Conservation (phyloP, 345 rosid species). For the Noccaea bulbosa region DNA sequence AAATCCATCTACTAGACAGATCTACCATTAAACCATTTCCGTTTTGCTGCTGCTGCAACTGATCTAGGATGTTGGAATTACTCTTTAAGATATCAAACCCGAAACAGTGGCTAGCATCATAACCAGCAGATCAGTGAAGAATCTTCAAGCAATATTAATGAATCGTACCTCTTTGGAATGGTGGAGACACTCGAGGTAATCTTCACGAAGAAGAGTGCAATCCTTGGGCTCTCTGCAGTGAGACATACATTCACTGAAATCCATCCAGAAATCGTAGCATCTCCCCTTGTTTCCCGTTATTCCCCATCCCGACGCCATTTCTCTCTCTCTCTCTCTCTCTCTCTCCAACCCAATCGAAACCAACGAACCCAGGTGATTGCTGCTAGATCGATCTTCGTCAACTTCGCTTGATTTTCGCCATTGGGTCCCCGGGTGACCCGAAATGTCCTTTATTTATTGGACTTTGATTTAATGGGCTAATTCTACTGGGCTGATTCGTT, state of each 20-base stretch:
- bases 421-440: neutral
- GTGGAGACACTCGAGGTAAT: constrained; percentile 98
- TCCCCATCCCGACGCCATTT: constrained; percentile 98
- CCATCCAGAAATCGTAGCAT: constrained; percentile 82
- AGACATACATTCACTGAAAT: constrained; percentile 91
- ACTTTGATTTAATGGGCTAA: constrained; percentile 11
- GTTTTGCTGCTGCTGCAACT: neutral
- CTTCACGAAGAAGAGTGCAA: constrained; percentile 86
- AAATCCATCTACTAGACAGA: neutral
- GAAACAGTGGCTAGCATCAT: neutral
- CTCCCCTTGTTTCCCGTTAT: constrained; percentile 93
- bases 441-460: neutral
- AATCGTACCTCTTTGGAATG: constrained; percentile 88
- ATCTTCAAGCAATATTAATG: neutral
- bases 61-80: constrained; percentile 17
- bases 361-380: too few relatives aligned
- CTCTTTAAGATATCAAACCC: too few relatives aligned
- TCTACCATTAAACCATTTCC: neutral
- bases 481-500: neutral
- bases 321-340: constrained; percentile 21
- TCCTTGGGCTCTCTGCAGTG: constrained; percentile 94
- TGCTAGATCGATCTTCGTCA: neutral
- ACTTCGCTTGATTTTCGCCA: constrained; percentile 1
- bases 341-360: too few relatives aligned
- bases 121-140: neutral